Conservation (phyloP, 441 rosid species). For the Omphalea diandra region DNA sequence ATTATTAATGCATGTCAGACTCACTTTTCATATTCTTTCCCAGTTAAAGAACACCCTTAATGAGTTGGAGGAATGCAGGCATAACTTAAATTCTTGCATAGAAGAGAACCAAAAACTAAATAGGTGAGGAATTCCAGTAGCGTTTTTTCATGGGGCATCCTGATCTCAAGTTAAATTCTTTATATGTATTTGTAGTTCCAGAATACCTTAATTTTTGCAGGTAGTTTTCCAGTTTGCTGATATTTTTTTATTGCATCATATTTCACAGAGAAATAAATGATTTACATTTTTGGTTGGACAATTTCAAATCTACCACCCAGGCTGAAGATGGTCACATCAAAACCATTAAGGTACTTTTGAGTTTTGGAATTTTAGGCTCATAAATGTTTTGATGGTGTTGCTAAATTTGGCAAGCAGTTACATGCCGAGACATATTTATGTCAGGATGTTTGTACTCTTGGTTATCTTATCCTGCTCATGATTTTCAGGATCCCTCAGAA, state of each 20-base stretch:
- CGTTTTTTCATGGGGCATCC: not conserved
- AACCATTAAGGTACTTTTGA: conserved; percentile 45
- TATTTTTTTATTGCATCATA: conserved; percentile 20
- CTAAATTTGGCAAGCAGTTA: not conserved
- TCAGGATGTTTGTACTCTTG: not conserved
- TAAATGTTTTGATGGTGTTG: not conserved
- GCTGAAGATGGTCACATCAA: conserved; percentile 32
- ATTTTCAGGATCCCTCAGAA: conserved; percentile 45
- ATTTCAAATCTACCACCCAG: conserved; percentile 38
- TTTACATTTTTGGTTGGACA: conserved; percentile 49
- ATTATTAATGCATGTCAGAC: not conserved
- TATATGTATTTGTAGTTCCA: conserved; percentile 17
- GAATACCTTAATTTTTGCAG: conserved; percentile 13
- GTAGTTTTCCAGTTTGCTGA: conserved; percentile 25
- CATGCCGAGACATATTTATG: not conserved
- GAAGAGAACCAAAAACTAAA: conserved; percentile 80
- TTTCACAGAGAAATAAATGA: conserved; percentile 69
- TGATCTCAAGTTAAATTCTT: conserved; percentile 20
- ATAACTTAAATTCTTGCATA: conserved; percentile 63
- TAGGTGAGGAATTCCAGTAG: conserved; percentile 38
- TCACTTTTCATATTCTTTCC: conserved; percentile 17
- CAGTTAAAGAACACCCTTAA: conserved; percentile 60
- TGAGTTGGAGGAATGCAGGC: conserved; percentile 78
- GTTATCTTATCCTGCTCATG: not conserved
- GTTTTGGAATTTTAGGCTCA: conserved; percentile 9